A percentile compares a stretch with the other conserved stretches of the same genome.
Evolutionary conservation across 2,329 filamentous ascomycete species (phyloP).

Genomic region (Nothopassalora personata): DNA sequence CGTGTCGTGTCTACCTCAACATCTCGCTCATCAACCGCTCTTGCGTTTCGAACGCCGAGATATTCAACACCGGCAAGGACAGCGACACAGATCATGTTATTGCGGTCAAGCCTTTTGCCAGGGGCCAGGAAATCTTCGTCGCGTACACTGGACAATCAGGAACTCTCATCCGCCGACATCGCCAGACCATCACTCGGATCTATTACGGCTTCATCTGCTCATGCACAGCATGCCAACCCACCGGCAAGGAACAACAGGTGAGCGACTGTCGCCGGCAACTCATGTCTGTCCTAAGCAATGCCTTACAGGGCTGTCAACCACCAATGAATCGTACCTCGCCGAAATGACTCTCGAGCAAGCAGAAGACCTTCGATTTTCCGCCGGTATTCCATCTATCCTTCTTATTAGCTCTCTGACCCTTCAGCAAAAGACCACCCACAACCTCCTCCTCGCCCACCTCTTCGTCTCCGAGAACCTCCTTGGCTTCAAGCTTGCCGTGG

Average conservation of each 20-base stretch:
- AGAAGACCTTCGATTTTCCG: neutral
- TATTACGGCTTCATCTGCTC: constrained; percentile 6
- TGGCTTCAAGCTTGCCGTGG: neutral
- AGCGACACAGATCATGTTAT: neutral
- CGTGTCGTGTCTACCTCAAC: neutral
- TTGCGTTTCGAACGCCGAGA: constrained; percentile 10
- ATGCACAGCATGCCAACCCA: constrained; percentile 1
- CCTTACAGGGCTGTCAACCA: neutral
- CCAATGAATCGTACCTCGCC: too few species aligned
- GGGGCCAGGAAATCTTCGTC: constrained; percentile 11
- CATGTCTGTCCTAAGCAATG: neutral
- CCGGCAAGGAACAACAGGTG: neutral
- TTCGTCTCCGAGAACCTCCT: neutral
- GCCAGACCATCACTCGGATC: neutral
- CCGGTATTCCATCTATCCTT: neutral
- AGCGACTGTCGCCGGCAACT: constrained; percentile 1
- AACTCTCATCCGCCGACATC: neutral
- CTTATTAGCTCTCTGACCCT: neutral
- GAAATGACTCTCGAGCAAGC: too few species aligned
- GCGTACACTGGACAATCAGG: constrained; percentile 1
- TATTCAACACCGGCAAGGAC: neutral
- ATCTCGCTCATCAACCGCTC: constrained; percentile 11
- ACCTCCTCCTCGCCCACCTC: neutral
- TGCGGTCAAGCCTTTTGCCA: constrained; percentile 5
- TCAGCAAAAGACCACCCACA: neutral